Conservation (phyloP, 1,284 basidiomycete genomes). For the Bjerkandera adusta region DNA sequence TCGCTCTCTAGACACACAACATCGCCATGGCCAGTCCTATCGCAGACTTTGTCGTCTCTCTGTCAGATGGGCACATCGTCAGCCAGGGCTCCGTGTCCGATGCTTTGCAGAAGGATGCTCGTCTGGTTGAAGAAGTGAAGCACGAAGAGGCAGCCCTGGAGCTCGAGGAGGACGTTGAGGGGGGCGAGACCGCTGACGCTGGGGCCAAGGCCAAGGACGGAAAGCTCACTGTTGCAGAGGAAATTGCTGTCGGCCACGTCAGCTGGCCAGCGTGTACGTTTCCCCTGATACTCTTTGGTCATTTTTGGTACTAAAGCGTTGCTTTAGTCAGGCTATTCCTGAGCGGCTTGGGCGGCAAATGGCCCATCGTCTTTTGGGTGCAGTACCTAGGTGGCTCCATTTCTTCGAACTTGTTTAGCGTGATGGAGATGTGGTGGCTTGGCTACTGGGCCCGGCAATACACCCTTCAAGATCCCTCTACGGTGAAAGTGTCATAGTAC, state of each 20-base stretch:
- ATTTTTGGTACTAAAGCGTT: neutral
- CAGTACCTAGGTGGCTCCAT: constrained; percentile 24
- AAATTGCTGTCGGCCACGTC: constrained; percentile 54
- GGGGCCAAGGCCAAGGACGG: constrained; percentile 26
- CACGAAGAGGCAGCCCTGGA: constrained; percentile 35
- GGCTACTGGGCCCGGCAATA: constrained; percentile 27
- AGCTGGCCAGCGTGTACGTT: constrained; percentile 40
- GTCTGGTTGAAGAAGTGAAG: constrained; percentile 33
- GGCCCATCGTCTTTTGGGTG: constrained; percentile 31
- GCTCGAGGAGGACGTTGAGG: constrained; percentile 8
- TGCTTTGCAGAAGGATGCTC: constrained; percentile 38
- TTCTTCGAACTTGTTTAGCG: constrained; percentile 20
- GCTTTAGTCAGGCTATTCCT: constrained; percentile 27
- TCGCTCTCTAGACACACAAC: constrained; percentile 37
- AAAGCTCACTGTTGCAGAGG: constrained; percentile 55
- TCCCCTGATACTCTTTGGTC: too few relatives aligned
- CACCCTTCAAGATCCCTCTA: constrained; percentile 25
- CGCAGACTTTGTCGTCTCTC: constrained; percentile 58
- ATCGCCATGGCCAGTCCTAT: constrained; percentile 60
- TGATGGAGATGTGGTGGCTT: constrained; percentile 23
- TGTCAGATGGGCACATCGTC: constrained; percentile 49
- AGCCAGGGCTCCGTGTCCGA: constrained; percentile 45
- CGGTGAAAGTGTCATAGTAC: constrained; percentile 30
- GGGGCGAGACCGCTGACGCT: neutral
- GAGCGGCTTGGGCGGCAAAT: constrained; percentile 27